Conservation (phyloP, 2,329 filamentous ascomycete genomes). For the Talaromyces sp. region DNA sequence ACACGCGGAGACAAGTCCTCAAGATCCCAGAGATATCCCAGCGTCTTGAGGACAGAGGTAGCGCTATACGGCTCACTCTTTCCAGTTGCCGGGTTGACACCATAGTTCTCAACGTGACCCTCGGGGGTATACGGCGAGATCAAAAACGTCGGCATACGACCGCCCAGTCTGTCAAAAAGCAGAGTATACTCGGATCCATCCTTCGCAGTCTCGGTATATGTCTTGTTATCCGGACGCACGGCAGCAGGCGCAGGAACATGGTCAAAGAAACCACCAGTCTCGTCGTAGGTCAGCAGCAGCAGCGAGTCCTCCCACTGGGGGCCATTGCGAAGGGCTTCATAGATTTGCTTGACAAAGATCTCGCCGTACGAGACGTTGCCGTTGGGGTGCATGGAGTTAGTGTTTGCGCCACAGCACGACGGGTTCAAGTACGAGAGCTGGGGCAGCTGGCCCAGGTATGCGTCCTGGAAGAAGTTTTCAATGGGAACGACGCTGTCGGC, state of each 20-base stretch:
- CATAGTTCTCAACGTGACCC: constrained; percentile 24
- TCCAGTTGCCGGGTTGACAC: constrained; percentile 21
- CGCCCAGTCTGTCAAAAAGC: constrained; percentile 23
- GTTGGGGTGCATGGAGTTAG: constrained; percentile 26
- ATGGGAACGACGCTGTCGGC: constrained; percentile 27
- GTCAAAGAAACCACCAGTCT: constrained; percentile 34
- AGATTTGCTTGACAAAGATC: constrained; percentile 32
- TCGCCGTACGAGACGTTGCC: constrained; percentile 32
- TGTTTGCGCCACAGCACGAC: constrained; percentile 35
- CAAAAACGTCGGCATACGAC: constrained; percentile 26
- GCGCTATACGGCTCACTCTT: constrained; percentile 21
- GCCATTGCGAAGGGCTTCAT: constrained; percentile 29
- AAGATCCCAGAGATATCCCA: constrained; percentile 27
- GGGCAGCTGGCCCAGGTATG: constrained; percentile 25
- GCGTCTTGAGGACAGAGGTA: constrained; percentile 27
- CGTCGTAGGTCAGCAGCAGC: constrained; percentile 30
- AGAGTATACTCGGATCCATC: constrained; percentile 24
- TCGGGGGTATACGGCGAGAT: constrained; percentile 23
- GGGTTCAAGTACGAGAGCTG: constrained; percentile 35
- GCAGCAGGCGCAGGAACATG: constrained; percentile 30
- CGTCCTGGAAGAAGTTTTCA: constrained; percentile 30
- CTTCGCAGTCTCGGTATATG: constrained; percentile 27
- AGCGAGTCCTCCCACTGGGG: constrained; percentile 33
- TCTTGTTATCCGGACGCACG: constrained; percentile 28
- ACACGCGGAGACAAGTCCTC: constrained; percentile 25